phyloP scores from a whole-genome alignment of 495 filamentous ascomycete genomes.

The Trichoderma erinaceum region DNA sequence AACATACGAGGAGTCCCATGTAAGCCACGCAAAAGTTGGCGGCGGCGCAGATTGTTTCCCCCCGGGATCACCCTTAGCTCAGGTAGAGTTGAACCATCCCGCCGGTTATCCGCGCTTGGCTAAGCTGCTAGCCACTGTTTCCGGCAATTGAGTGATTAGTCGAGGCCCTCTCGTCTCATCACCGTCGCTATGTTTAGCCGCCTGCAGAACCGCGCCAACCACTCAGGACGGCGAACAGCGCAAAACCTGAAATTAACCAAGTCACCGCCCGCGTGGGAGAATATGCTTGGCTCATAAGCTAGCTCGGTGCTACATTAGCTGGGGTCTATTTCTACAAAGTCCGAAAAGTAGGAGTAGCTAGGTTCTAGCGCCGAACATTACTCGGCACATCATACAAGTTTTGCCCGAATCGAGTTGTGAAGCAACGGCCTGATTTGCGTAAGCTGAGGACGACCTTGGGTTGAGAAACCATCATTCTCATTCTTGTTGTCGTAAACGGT shows the following conservation, averaged over 20 bases:
- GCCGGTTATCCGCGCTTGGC: neutral
- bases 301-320: no score
- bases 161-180: neutral
- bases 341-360: no score
- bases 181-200: conserved; percentile 1
- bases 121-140: neutral
- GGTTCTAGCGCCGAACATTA: no score
- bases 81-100: neutral
- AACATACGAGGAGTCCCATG: neutral
- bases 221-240: no score
- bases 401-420: no score
- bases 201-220: no score
- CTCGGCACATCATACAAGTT: no score
- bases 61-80: neutral
- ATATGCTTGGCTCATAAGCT: neutral
- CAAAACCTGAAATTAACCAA: neutral
- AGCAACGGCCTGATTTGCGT: no score
- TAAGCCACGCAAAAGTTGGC: neutral
- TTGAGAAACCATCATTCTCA: no score
- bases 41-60: neutral
- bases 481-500: no score
- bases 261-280: neutral
- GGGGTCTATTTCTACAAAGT: no score
- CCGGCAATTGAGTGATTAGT: neutral
- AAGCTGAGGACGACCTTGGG: no score